Conservation (phyloP, 2,329 filamentous ascomycete species). For the Paraphaeosphaeria sporulosa region DNA sequence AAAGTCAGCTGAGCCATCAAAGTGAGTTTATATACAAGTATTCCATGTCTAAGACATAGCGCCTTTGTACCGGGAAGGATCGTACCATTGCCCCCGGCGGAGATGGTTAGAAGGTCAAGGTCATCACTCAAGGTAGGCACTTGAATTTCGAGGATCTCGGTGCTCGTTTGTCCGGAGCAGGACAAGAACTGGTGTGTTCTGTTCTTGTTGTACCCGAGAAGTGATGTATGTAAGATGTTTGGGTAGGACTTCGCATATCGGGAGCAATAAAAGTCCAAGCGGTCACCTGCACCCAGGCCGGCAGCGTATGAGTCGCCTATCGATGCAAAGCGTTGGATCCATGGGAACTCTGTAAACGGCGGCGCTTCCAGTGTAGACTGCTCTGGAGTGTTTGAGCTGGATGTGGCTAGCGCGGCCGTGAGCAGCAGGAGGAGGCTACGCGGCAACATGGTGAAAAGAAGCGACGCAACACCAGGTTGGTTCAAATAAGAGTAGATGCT, state of each 20-base stretch:
- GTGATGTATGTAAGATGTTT: constrained; percentile 29
- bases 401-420: constrained; percentile 2
- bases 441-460: constrained; percentile 10
- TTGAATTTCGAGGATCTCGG: constrained; percentile 35
- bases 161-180: constrained; percentile 39
- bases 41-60: too few relatives aligned
- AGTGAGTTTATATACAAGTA: too few relatives aligned
- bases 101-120: constrained; percentile 40
- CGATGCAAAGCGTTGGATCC: constrained; percentile 36
- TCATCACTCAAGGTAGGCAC: constrained; percentile 25
- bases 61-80: too few relatives aligned
- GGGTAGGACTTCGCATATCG: constrained; percentile 40
- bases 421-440: constrained; percentile 10
- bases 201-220: constrained; percentile 20
- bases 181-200: constrained; percentile 37
- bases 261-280: constrained; percentile 38
- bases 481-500: neutral
- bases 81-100: constrained; percentile 45
- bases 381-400: neutral
- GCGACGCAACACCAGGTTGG: constrained; percentile 11
- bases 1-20: too few relatives aligned
- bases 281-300: constrained; percentile 36
- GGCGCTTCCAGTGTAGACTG: constrained; percentile 12
- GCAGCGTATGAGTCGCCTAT: constrained; percentile 44
- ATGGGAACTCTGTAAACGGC: constrained; percentile 18